Evolutionary conservation across 2,329 filamentous ascomycete genomes (phyloP), one percentile per base, ranked within the genome.

Genomic region (Diaporthe citriasiana): DNA sequence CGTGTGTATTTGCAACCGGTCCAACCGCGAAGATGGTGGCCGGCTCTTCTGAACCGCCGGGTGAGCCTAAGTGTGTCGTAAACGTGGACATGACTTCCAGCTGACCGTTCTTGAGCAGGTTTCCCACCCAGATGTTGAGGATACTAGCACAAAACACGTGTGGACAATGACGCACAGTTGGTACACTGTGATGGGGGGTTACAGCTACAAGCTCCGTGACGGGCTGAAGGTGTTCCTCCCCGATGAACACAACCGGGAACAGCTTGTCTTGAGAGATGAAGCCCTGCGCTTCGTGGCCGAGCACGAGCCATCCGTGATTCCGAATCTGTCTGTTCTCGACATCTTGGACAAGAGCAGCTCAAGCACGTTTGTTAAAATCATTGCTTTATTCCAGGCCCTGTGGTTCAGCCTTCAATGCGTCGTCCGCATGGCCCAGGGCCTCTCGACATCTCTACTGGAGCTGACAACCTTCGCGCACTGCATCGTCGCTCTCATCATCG

Each of bases 401-500:
- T 84, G 82, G 82, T 82, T 84, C 70, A 71, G 81, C 7, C 47
- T 82, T 2, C 82, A 84, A 69, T 76, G 74, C 47, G 72, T 83
- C 38, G 79, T 78, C 17, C 78, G 82, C 3, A 73, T 79, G 15
- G 74, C 74, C 4, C 76, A 81, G 51, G 74, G 77, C 5, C 76
- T 83, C 1, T 79, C 82, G 6, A 66, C 84, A 6, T 80, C 80
- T 1, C 77, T 82, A 9, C 77, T 83, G 17, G 81, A 83, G 65
- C 53, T 82, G 1, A 78, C 80, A 63, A 81, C 80, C 1, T 69
- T 82, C n/a, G 77, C 77, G 0, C 80, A 82, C 75, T 79, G 81
- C 2, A 33, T 79, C 9, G 82, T 80, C 55, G 79, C 80, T 3
- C 77, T 82, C 53, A 56, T 72, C 19, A 80, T 81, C 65, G 82